Evolutionary conservation across 2,329 filamentous ascomycete species (phyloP).

Genomic region (Xylariaceae sp.): DNA sequence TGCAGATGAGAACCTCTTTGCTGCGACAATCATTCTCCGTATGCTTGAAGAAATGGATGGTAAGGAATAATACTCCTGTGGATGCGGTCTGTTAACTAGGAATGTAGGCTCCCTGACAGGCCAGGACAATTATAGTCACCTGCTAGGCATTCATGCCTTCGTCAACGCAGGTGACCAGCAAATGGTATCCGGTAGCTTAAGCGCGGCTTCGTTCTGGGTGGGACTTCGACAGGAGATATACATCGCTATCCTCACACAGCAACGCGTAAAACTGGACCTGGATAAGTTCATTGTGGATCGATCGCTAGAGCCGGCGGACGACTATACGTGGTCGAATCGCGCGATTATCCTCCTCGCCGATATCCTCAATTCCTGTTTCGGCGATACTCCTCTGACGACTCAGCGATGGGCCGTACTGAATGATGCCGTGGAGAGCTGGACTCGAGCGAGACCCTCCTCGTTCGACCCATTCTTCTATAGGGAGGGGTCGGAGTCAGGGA

Average conservation of each 20-base stretch:
- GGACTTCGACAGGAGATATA: slow-evolving; percentile 57
- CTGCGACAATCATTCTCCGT: slow-evolving; percentile 47
- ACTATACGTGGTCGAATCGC: slow-evolving; percentile 55
- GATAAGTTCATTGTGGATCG: slow-evolving; percentile 47
- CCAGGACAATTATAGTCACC: slow-evolving; percentile 43
- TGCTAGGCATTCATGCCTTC: slow-evolving; percentile 43
- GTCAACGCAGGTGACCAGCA: slow-evolving; percentile 39
- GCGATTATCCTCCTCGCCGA: slow-evolving; percentile 59
- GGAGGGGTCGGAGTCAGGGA: slow-evolving; percentile 33
- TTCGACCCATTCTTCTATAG: slow-evolving; percentile 51
- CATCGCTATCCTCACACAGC: slow-evolving; percentile 45
- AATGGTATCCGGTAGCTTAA: slow-evolving; percentile 39
- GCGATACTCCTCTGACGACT: slow-evolving; percentile 33
- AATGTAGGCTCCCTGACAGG: slow-evolving; percentile 37
- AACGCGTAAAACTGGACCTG: slow-evolving; percentile 45
- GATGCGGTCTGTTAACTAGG: slow-evolving; percentile 20
- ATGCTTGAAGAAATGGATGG: slow-evolving; percentile 45
- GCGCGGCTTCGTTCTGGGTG: slow-evolving; percentile 53
- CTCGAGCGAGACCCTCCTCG: slow-evolving; percentile 41
- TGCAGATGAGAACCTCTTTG: slow-evolving; percentile 48
- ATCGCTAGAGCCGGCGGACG: slow-evolving; percentile 43
- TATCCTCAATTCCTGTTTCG: slow-evolving; percentile 59
- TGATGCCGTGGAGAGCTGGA: slow-evolving; percentile 44
- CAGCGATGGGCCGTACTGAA: slow-evolving; percentile 41
- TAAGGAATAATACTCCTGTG: slow-evolving; percentile 19